Percentiles rank a stretch among this genome's conserved stretches.
These are phyloP conservation scores for Penicillium occitanis DNA, from an alignment of 2,329 filamentous ascomycete genomes.

Conservation along the genomic window DNA sequence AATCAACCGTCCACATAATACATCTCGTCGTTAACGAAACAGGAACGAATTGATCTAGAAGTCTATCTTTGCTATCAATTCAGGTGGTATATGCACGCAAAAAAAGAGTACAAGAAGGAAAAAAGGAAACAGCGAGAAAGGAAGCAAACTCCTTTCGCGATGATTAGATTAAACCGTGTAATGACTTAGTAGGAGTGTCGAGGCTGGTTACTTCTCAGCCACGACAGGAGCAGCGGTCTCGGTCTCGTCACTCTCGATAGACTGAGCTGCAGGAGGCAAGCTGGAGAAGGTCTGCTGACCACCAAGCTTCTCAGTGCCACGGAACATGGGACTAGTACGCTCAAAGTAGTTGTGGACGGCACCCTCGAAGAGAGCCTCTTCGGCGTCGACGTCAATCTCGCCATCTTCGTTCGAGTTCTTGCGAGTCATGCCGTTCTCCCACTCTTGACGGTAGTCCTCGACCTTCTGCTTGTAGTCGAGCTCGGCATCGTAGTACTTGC, in stretches of 20 bases:
- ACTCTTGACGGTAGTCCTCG: slow-evolving; percentile 69
- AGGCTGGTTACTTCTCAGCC: slow-evolving; percentile 2
- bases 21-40: background rate
- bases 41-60: background rate
- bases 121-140: background rate
- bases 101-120: background rate
- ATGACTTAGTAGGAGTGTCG: background rate
- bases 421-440: slow-evolving; percentile 51
- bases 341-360: slow-evolving; percentile 57
- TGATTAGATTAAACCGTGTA: slow-evolving; percentile 8
- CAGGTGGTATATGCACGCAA: slow-evolving; percentile 1
- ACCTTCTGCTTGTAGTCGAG: slow-evolving; percentile 82
- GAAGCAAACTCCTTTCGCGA: background rate
- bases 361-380: slow-evolving; percentile 50
- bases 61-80: slow-evolving; percentile 4
- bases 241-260: slow-evolving; percentile 15
- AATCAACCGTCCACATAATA: background rate
- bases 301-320: slow-evolving; percentile 36
- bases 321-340: slow-evolving; percentile 50
- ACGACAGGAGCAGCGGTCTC: slow-evolving; percentile 3
- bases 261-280: slow-evolving; percentile 35
- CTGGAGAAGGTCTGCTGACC: slow-evolving; percentile 32
- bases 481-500: slow-evolving; percentile 80
- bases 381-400: slow-evolving; percentile 41
- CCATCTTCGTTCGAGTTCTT: slow-evolving; percentile 53